Evolutionary conservation across 768 basidiomycete species (phyloP).

Genomic region (Amylocystis lapponica): DNA sequence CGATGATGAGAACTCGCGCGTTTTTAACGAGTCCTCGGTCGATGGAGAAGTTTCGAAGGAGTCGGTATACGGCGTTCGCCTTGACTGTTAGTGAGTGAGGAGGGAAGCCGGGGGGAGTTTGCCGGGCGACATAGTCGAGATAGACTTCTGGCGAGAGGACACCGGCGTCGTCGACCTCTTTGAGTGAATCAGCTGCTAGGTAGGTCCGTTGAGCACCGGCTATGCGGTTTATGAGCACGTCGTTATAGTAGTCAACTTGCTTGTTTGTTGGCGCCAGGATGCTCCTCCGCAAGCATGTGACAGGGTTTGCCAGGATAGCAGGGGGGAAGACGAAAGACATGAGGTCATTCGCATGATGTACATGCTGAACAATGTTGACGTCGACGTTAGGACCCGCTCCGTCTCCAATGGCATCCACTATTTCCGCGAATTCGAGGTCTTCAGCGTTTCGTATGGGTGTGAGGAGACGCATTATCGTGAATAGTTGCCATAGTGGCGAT

Average conservation of each 20-base stretch:
- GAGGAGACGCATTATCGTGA: constrained; percentile 18
- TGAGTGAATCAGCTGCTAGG: constrained; percentile 14
- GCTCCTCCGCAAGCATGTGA: constrained; percentile 14
- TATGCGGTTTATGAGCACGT: constrained; percentile 15
- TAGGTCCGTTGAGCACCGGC: constrained; percentile 12
- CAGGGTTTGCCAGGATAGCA: constrained; percentile 13
- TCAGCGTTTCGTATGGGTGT: constrained; percentile 27
- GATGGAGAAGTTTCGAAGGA: constrained; percentile 28
- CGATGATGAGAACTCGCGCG: constrained; percentile 22
- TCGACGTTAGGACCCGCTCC: constrained; percentile 11
- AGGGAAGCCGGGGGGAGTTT: constrained; percentile 10
- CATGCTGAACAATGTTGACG: too few species aligned
- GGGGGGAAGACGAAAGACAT: constrained; percentile 17
- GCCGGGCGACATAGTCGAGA: constrained; percentile 15
- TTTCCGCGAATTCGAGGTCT: constrained; percentile 26
- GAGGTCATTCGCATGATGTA: too few species aligned
- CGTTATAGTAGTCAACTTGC: constrained; percentile 27
- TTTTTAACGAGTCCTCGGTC: constrained; percentile 32
- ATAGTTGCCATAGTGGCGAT: constrained; percentile 24
- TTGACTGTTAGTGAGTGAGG: constrained; percentile 20
- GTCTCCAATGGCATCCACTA: constrained; percentile 32
- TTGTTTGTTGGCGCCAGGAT: constrained; percentile 30
- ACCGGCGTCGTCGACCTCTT: constrained; percentile 12
- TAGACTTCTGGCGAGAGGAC: constrained; percentile 2
- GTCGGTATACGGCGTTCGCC: constrained; percentile 19